Base-by-base conservation (phyloP, 345 rosid species). In the Rhizophora apiculata region DNA sequence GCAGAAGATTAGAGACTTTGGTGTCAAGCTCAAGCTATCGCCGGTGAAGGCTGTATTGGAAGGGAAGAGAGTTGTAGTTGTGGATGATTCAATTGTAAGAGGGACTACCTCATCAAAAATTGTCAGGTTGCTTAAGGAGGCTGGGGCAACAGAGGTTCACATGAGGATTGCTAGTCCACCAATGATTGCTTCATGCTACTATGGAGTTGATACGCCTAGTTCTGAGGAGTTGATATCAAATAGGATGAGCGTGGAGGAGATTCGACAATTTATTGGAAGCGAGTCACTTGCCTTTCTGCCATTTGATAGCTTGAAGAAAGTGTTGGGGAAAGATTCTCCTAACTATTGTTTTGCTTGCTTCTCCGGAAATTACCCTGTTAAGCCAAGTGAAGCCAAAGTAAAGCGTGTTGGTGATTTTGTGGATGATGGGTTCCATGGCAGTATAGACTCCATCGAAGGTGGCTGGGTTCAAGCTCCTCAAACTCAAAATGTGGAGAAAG, bases 161-260 rank as follows among this genome's bases (percentile, higher is more conserved):
- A 95, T 92, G 97, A 88, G 97, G 81, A 92, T 95, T 4, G 99
- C 99, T 0, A 92, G 99, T 69, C 99, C 99, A 16, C 97, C 99
- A 16, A 90, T 95, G 0, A 80, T 90, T 0, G 92, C 86, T 2
- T 89, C 99, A 8, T 95, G 99, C 74, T 90, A 95, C 64, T 95
- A 95, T 61, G 97, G 99, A n/a, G 99, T 95, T 46, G 99, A 95
- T 62, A 92, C 99, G 0, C 99, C 99, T 0, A 92, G 98, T 82
- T 70, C 98, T 0, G 93, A 88, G 79, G 98, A 95, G 74, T 60
- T 95, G 85, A 95, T 95, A 69, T 95, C 99, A 0, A 95, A 95
- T 22, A 83, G 98, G 68, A 69, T 95, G 96, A 90, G 81, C 3
- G 89, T 85, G 70, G 94, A 92, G 61, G 92, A 95, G 72, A 85